Base-by-base conservation (phyloP, 2,329 filamentous ascomycete species). In the Stachybotrys echinatus region DNA sequence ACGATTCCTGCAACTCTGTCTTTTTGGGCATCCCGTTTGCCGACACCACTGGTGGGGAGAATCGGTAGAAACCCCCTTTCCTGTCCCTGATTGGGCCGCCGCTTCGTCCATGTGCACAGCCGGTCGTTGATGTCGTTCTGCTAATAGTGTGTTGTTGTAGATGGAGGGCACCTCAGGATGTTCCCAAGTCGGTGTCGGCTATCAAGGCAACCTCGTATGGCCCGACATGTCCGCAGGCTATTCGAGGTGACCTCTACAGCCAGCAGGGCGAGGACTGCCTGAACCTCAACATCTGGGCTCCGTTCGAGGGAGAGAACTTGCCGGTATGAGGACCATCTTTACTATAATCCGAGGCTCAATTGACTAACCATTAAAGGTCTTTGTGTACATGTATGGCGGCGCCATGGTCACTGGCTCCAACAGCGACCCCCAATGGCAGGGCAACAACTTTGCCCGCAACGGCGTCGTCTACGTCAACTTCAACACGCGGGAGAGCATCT, bases 331-430 rank as follows among this genome's bases (percentile, higher is more conserved):
- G 17, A 5, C 10, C 39, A n/a, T n/a, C n/a, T n/a, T n/a, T n/a
- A n/a, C n/a, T n/a, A n/a, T n/a, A 2, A 31, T 18, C 37, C n/a
- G 0, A 39, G 31, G n/a, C 10, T 37, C 40, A 12, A 42, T 14
- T 21, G n/a, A n/a, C n/a, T n/a, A n/a, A n/a, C n/a, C n/a, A n/a
- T n/a, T n/a, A n/a, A 14, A 59, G 57, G 57, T 60, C 10, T 60
- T 60, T 19, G 66, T 75, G 2, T 74, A 73, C 52, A 74, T 74
- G 58, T 73, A 73, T 20, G 72, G 72, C 6, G 58, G 58, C 52
- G 58, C 57, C 27, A 61, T 61, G 58, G 58, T 61, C 40, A 58
- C 58, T 8, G 57, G 71, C 7, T 66, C 66, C 48, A 66, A 55
- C 59, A 73, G 67, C 60, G 72, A 72, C 53, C 64, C 69, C 19